A percentile compares a stretch with the other conserved stretches of the same genome.
Conservation (phyloP, 208 protist genomes). For the Crithidia acanthocephali region DNA sequence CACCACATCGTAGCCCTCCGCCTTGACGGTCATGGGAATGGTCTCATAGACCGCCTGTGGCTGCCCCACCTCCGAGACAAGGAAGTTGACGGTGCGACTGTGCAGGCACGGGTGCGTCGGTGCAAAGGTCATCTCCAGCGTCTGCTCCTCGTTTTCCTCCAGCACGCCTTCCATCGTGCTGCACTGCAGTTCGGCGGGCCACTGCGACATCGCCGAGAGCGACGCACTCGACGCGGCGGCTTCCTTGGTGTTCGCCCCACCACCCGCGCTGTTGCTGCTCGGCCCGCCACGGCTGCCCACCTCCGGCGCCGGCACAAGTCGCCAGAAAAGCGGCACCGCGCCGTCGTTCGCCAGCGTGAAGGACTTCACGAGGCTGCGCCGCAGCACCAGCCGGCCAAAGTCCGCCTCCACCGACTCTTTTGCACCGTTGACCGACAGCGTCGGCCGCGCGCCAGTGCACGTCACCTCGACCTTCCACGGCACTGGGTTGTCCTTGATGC, state of each 20-base stretch:
- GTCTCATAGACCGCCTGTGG: constrained; percentile 61
- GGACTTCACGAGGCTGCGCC: constrained; percentile 39
- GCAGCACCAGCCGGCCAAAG: constrained; percentile 82
- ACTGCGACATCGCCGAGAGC: constrained; percentile 37
- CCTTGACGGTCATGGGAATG: constrained; percentile 79
- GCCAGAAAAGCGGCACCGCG: constrained; percentile 81
- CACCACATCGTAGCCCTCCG: constrained; percentile 93
- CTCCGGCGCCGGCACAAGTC: constrained; percentile 26
- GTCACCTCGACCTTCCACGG: constrained; percentile 86
- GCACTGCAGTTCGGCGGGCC: constrained; percentile 78
- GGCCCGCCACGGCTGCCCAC: not conserved
- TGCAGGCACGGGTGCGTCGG: constrained; percentile 80
- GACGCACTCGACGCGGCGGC: constrained; percentile 4
- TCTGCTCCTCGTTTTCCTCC: constrained; percentile 56
- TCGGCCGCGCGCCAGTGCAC: constrained; percentile 86
- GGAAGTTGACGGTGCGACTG: constrained; percentile 58
- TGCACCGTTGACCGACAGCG: constrained; percentile 71
- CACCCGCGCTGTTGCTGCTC: not conserved
- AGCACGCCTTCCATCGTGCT: constrained; percentile 69
- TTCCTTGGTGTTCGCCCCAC: not conserved
- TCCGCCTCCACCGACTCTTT: constrained; percentile 75
- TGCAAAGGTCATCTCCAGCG: constrained; percentile 68
- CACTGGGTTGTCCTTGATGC: constrained; percentile 92
- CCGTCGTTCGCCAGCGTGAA: constrained; percentile 82
- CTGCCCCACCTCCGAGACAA: constrained; percentile 55